These are phyloP conservation scores for Ophiostoma quercus DNA, from an alignment of 2,329 filamentous ascomycete species.

Conservation along the genomic window DNA sequence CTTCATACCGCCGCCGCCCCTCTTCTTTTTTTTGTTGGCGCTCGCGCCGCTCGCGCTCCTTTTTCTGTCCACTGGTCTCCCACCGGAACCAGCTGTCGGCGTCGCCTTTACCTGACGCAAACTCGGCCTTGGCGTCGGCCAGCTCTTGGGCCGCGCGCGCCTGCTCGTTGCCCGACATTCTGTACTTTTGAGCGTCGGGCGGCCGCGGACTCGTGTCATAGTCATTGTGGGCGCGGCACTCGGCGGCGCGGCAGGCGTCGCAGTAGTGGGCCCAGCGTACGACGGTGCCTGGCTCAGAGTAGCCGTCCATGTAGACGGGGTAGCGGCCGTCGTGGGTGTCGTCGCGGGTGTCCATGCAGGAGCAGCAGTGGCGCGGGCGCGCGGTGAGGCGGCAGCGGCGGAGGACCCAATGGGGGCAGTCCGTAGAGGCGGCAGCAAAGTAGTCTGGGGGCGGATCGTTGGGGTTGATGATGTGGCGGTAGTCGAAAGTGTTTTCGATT, in stretches of 20 bases:
- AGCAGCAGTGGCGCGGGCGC: slow-evolving; percentile 19
- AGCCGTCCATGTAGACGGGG: slow-evolving; percentile 20
- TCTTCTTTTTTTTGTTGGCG: not conserved
- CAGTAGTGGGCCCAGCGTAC: slow-evolving; percentile 23
- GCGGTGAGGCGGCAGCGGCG: slow-evolving; percentile 19
- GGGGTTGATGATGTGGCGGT: not conserved
- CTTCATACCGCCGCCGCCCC: not conserved
- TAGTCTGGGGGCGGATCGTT: not conserved
- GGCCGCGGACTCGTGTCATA: not conserved
- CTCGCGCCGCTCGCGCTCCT: not conserved
- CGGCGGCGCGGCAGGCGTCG: slow-evolving; percentile 12
- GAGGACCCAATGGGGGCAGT: slow-evolving; percentile 20
- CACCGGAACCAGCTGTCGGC: not conserved
- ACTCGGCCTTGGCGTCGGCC: too few species aligned
- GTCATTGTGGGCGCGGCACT: not conserved
- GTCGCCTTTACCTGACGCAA: not conserved
- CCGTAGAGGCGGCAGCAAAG: not conserved
- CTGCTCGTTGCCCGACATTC: not conserved
- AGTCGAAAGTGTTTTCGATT: not conserved
- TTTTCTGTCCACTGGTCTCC: not conserved
- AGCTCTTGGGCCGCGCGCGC: not conserved
- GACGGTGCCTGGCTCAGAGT: not conserved
- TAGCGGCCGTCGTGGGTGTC: slow-evolving; percentile 16
- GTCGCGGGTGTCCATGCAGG: slow-evolving; percentile 19
- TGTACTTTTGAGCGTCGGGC: not conserved